phyloP scores from a whole-genome alignment of 1,284 basidiomycete genomes.

The Tremellales sp. region DNA sequence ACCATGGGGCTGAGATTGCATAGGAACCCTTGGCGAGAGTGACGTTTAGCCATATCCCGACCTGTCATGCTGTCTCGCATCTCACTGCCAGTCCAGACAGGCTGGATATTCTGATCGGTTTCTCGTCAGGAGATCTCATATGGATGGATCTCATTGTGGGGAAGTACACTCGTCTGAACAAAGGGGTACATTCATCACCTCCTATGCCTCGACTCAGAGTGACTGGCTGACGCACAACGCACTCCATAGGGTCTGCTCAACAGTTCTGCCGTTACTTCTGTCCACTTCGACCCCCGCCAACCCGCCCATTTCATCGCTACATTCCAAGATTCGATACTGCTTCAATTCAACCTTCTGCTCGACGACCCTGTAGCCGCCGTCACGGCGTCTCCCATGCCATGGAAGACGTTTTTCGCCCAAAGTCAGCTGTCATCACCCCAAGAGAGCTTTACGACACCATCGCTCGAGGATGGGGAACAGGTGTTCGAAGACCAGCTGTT shows the following conservation, averaged over 20 bases:
- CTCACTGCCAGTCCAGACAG: conserved; percentile 61
- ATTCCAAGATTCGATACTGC: conserved; percentile 62
- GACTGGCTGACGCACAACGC: conserved; percentile 16
- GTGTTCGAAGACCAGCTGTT: conserved; percentile 26
- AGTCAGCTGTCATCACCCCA: neutral
- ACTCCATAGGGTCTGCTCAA: conserved; percentile 66
- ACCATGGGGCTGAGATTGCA: conserved; percentile 7
- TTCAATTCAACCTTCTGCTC: conserved; percentile 42
- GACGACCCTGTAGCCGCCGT: conserved; percentile 37
- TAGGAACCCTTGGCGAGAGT: conserved; percentile 83
- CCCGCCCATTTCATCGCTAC: conserved; percentile 83
- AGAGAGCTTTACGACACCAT: neutral
- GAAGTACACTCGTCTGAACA: conserved; percentile 86
- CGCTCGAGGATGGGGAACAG: conserved; percentile 2
- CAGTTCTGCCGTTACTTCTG: conserved; percentile 70
- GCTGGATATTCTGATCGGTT: conserved; percentile 88
- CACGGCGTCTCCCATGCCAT: conserved; percentile 28
- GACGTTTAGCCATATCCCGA: conserved; percentile 78
- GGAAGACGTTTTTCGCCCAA: conserved; percentile 29
- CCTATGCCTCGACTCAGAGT: conserved; percentile 7
- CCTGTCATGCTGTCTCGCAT: conserved; percentile 81
- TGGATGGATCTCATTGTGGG: conserved; percentile 71
- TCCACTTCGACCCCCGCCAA: conserved; percentile 85
- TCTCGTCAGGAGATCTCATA: conserved; percentile 84
- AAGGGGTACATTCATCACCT: conserved; percentile 58